phyloP scores from a whole-genome alignment of 805 yeast genomes.

The Lachancea nothofagi region DNA sequence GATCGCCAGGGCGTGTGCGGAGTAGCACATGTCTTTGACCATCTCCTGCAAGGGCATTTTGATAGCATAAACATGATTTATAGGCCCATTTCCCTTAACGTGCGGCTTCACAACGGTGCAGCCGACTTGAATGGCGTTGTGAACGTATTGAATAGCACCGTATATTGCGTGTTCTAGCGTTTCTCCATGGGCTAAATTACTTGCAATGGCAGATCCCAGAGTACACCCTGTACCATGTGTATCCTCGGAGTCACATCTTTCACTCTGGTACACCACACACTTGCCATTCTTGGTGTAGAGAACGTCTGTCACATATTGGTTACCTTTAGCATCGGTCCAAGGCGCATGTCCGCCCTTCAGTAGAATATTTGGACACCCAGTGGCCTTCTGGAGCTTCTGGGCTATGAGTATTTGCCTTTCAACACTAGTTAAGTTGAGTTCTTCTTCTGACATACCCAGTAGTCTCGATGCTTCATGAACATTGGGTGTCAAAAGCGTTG shows the following conservation, averaged over 20 bases:
- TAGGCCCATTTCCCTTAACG: constrained; percentile 64
- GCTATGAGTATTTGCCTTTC: constrained; percentile 40
- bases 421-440: constrained; percentile 29
- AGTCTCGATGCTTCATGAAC: constrained; percentile 54
- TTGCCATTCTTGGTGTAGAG: constrained; percentile 42
- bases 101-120: constrained; percentile 25
- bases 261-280: constrained; percentile 43
- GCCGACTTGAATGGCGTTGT: constrained; percentile 51
- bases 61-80: constrained; percentile 55
- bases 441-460: constrained; percentile 20
- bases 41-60: constrained; percentile 33
- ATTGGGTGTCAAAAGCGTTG: constrained; percentile 72
- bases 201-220: constrained; percentile 71
- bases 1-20: constrained; percentile 16
- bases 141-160: constrained; percentile 59
- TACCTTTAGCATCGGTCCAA: constrained; percentile 28
- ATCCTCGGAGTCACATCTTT: constrained; percentile 41
- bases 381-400: constrained; percentile 32
- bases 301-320: constrained; percentile 45
- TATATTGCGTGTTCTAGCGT: constrained; percentile 45
- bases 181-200: constrained; percentile 58
- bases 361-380: constrained; percentile 49
- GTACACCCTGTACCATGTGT: constrained; percentile 94
- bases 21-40: constrained; percentile 31
- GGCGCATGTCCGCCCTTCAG: constrained; percentile 81